phyloP scores from a whole-genome alignment of 768 basidiomycete genomes.

The Boletus rubroflammeus region DNA sequence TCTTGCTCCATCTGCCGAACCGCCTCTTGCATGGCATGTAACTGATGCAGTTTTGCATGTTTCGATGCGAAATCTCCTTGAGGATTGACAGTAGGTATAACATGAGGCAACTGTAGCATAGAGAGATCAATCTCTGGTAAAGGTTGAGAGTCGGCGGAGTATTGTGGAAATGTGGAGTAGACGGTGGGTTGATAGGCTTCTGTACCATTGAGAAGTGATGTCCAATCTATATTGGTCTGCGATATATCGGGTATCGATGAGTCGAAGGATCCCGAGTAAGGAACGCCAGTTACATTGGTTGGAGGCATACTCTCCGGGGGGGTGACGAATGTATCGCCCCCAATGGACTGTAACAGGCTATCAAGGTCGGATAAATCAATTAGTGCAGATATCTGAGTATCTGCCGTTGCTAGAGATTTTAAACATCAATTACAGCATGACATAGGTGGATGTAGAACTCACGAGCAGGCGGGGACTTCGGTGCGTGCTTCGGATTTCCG shows the following conservation, averaged over 20 bases:
- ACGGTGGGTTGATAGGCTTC: background rate
- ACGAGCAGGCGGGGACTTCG: background rate
- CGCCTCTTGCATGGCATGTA: conserved; percentile 32
- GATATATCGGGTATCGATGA: background rate
- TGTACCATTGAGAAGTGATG: conserved; percentile 6
- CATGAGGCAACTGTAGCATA: conserved; percentile 20
- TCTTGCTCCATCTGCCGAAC: conserved; percentile 34
- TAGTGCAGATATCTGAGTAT: background rate
- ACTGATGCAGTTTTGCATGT: conserved; percentile 19
- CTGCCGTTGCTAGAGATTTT: background rate
- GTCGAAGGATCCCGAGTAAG: background rate
- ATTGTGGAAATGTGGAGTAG: conserved; percentile 4
- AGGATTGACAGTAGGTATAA: background rate
- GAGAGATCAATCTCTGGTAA: conserved; percentile 27
- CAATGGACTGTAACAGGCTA: conserved; percentile 7
- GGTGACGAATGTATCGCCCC: background rate
- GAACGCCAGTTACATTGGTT: background rate
- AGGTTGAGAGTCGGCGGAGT: background rate
- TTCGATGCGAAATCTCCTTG: conserved; percentile 3
- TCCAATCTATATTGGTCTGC: conserved; percentile 12
- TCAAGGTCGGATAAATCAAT: conserved; percentile 4
- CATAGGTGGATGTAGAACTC: background rate
- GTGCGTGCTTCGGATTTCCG: background rate
- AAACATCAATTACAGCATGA: background rate
- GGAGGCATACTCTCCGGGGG: background rate